Conservation (phyloP, 2,329 filamentous ascomycete genomes). For the Curvularia verruculosa region DNA sequence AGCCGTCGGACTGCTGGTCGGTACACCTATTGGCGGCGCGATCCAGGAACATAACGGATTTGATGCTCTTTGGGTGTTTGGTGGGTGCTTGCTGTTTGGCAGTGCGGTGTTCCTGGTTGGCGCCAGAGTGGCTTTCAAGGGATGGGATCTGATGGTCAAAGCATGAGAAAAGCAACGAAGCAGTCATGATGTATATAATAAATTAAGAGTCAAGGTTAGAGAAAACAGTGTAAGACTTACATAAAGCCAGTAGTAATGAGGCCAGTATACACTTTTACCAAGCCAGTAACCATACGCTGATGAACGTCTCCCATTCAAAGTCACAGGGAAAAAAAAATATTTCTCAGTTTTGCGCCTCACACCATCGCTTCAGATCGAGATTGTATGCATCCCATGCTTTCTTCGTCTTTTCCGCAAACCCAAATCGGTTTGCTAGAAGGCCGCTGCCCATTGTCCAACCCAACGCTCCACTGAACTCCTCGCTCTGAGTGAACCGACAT, state of each 20-base stretch:
- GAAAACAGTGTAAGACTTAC: not conserved
- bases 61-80: constrained; percentile 53
- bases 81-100: constrained; percentile 43
- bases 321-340: not conserved
- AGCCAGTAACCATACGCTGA: not conserved
- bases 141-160: constrained; percentile 34
- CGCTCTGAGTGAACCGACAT: constrained; percentile 29
- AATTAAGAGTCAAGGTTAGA: not conserved
- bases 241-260: not conserved
- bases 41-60: constrained; percentile 57
- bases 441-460: constrained; percentile 21
- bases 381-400: constrained; percentile 22
- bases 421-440: constrained; percentile 15
- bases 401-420: constrained; percentile 19
- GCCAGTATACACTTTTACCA: not conserved
- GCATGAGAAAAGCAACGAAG: constrained; percentile 20
- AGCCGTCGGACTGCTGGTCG: constrained; percentile 60
- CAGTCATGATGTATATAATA: not conserved
- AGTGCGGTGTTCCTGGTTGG: constrained; percentile 26
- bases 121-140: constrained; percentile 34
- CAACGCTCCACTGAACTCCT: constrained; percentile 25
- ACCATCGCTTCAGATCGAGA: constrained; percentile 19
- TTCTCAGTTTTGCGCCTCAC: constrained; percentile 14
- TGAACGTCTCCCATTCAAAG: not conserved
- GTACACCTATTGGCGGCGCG: constrained; percentile 63